Evolutionary conservation across 225 moss, liverwort and hornwort genomes (phyloP).

Genomic region (Bryum argenteum): DNA sequence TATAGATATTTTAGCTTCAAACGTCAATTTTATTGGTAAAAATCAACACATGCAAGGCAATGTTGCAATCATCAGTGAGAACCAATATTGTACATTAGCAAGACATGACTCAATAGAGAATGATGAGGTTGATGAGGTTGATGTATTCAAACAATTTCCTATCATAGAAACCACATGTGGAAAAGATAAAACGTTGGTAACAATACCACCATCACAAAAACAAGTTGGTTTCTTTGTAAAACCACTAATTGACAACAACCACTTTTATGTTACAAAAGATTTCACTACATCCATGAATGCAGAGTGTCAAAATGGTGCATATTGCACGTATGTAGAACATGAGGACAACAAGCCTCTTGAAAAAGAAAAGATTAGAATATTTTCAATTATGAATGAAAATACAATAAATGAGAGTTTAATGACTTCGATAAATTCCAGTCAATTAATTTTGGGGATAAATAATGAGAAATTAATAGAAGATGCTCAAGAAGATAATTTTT

Average conservation of each 20-base stretch:
- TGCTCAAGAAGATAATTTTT: too few relatives aligned
- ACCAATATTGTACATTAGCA: background rate
- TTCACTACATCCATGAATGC: background rate
- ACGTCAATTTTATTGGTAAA: background rate
- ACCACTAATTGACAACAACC: rapidly evolving
- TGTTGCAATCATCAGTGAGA: background rate
- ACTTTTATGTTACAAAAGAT: background rate
- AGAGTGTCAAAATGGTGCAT: background rate
- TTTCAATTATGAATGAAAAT: background rate
- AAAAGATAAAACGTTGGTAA: background rate
- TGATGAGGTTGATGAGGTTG: too few relatives aligned
- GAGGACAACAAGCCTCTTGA: background rate
- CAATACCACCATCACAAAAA: background rate
- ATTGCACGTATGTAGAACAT: background rate
- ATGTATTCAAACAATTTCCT: rapidly evolving
- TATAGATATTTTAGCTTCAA: background rate
- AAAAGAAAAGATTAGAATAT: background rate
- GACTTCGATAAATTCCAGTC: background rate
- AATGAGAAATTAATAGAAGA: background rate
- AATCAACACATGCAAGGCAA: background rate
- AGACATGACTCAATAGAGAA: background rate
- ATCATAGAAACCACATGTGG: rapidly evolving
- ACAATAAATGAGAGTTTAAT: background rate
- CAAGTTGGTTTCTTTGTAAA: background rate
- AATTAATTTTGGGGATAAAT: background rate